Conservation (phyloP, 169 alveolate genomes). For the Plasmodium billcollinsi region DNA sequence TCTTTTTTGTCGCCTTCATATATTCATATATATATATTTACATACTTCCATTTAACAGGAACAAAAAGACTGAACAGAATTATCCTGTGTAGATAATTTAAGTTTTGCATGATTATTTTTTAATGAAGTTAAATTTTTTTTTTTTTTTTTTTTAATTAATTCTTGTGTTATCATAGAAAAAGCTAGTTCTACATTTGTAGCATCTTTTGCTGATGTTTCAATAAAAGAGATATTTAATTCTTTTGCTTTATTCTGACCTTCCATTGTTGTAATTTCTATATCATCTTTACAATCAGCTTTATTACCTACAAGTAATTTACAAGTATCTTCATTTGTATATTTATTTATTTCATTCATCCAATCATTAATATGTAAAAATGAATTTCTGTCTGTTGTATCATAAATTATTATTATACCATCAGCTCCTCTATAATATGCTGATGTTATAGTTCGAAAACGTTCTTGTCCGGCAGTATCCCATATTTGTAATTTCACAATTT, state of each 20-base stretch:
- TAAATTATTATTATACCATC: slow-evolving; percentile 95
- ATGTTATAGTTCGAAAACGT: slow-evolving; percentile 96
- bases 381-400: slow-evolving; percentile 91
- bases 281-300: slow-evolving; percentile 92
- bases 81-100: slow-evolving; percentile 31
- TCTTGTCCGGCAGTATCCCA: slow-evolving; percentile 99
- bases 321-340: slow-evolving; percentile 95
- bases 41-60: slow-evolving; percentile 11
- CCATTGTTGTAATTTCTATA: slow-evolving; percentile 84
- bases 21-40: no score
- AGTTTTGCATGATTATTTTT: slow-evolving; percentile 36
- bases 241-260: slow-evolving; percentile 87
- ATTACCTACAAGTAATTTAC: slow-evolving; percentile 96
- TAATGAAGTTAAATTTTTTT: slow-evolving; percentile 14
- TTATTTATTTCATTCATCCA: slow-evolving; percentile 96
- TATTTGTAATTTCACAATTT: slow-evolving; percentile 94
- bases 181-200: slow-evolving; percentile 89
- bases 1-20: no score
- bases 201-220: slow-evolving; percentile 89
- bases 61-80: slow-evolving; percentile 9
- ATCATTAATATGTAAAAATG: slow-evolving; percentile 91
- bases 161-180: slow-evolving; percentile 80
- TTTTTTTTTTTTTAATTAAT: slow-evolving; percentile 68
- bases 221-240: slow-evolving; percentile 83
- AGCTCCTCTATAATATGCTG: slow-evolving; percentile 97